phyloP scores from a whole-genome alignment of 1,284 basidiomycete species.

The Leccinum ponderosum region DNA sequence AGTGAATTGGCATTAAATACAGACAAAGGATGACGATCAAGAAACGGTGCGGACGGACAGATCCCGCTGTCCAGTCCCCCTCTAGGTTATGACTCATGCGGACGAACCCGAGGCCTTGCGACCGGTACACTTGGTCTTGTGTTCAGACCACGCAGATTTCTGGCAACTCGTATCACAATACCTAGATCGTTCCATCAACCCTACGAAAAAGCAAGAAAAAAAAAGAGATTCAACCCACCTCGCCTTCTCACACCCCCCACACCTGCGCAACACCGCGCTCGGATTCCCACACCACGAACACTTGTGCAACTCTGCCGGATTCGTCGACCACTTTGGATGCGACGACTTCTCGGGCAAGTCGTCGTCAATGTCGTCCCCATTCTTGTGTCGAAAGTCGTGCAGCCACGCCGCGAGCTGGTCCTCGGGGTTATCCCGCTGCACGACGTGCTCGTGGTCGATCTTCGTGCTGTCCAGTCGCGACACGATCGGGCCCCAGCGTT shows the following conservation, averaged over 20 bases:
- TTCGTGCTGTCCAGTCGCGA: conserved; percentile 35
- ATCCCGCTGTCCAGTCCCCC: neutral
- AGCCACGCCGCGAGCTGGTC: conserved; percentile 60
- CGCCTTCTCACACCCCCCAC: conserved; percentile 45
- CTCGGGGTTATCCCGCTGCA: conserved; percentile 40
- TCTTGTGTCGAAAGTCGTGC: conserved; percentile 46
- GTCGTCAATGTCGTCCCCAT: conserved; percentile 37
- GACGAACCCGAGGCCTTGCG: conserved; percentile 11
- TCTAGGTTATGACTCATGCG: neutral
- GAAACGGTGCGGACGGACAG: neutral
- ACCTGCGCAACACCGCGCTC: conserved; percentile 54
- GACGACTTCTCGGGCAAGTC: conserved; percentile 28
- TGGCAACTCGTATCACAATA: conserved; percentile 54
- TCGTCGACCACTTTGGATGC: conserved; percentile 43
- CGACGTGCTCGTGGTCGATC: conserved; percentile 27
- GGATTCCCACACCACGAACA: conserved; percentile 63
- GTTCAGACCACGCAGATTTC: conserved; percentile 49
- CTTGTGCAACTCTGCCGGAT: conserved; percentile 47
- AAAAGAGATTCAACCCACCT: conserved; percentile 32
- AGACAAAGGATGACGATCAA: neutral
- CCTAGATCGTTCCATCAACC: conserved; percentile 26
- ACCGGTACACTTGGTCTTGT: conserved; percentile 42
- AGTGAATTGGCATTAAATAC: neutral
- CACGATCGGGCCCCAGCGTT: conserved; percentile 48
- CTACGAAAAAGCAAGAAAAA: neutral